These are phyloP conservation scores for Penicillium desertorum DNA, from an alignment of 495 filamentous ascomycete species.

Conservation along the genomic window DNA sequence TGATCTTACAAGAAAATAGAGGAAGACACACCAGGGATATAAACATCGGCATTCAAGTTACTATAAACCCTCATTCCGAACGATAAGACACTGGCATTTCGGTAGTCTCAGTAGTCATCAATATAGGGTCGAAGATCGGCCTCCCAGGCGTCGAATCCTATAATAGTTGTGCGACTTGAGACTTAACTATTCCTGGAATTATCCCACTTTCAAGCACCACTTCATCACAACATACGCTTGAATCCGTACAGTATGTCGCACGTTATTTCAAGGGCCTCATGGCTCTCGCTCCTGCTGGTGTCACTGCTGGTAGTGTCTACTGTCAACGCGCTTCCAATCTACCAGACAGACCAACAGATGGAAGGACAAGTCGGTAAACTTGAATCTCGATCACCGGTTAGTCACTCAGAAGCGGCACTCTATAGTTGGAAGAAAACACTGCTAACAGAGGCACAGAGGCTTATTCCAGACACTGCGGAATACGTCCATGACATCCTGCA, in stretches of 20 bases:
- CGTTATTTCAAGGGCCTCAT: conserved; percentile 3
- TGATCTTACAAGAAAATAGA: neutral
- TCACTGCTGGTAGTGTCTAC: conserved; percentile 14
- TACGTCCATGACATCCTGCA: conserved; percentile 28
- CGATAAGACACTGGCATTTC: conserved; percentile 8
- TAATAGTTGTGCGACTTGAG: neutral
- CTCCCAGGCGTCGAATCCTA: neutral
- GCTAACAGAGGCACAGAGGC: conserved; percentile 25
- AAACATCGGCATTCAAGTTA: conserved; percentile 12
- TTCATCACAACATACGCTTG: neutral
- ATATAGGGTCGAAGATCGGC: conserved; percentile 10
- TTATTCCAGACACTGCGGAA: conserved; percentile 33
- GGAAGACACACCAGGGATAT: neutral
- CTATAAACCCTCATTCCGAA: conserved; percentile 24
- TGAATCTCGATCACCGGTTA: conserved; percentile 24
- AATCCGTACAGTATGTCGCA: conserved; percentile 16
- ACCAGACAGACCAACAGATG: conserved; percentile 2
- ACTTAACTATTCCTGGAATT: neutral
- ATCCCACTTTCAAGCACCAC: neutral
- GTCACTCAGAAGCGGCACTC: neutral
- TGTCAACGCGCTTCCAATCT: conserved; percentile 21
- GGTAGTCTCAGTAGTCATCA: neutral
- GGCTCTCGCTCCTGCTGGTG: neutral
- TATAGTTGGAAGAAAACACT: neutral
- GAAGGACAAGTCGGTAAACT: conserved; percentile 5